phyloP scores from a whole-genome alignment of 169 alveolate genomes.

The Eimeria tenella region DNA sequence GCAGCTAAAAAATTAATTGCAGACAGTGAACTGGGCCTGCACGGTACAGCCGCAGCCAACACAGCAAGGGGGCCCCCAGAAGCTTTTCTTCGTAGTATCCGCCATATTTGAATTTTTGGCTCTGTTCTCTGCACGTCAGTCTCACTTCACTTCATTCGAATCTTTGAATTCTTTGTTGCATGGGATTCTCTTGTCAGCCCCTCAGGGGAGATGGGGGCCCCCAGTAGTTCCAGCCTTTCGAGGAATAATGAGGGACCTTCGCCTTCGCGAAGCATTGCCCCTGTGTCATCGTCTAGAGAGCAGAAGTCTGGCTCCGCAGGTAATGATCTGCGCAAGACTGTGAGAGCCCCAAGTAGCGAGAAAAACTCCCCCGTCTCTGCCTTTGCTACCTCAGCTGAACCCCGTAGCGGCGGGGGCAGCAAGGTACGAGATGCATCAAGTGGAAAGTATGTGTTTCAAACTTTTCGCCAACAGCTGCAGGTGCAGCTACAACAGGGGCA shows the following conservation, averaged over 20 bases:
- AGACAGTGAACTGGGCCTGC: too few species aligned
- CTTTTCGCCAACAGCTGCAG: conserved; percentile 67
- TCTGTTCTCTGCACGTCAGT: not conserved
- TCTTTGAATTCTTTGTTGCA: not conserved
- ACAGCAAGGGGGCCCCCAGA: conserved; percentile 13
- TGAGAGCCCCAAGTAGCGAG: not conserved
- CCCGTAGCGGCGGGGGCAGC: conserved; percentile 63
- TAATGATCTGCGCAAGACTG: not conserved
- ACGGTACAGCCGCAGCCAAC: too few species aligned
- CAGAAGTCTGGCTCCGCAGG: too few species aligned
- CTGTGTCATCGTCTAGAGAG: too few species aligned
- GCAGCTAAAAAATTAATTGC: not conserved
- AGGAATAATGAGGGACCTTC: conserved; percentile 34
- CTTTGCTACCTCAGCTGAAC: not conserved
- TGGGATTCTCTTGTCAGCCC: not conserved
- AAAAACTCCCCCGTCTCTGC: not conserved
- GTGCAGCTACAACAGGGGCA: conserved; percentile 60
- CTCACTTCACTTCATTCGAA: not conserved
- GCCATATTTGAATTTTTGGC: not conserved
- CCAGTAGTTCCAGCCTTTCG: conserved; percentile 23
- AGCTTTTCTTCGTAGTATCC: not conserved
- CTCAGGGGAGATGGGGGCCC: conserved; percentile 57
- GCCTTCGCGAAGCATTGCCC: not conserved
- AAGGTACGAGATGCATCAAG: conserved; percentile 38
- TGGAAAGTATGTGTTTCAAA: conserved; percentile 56